phyloP scores from a whole-genome alignment of 2,329 filamentous ascomycete species.

The Fusarium hostae region DNA sequence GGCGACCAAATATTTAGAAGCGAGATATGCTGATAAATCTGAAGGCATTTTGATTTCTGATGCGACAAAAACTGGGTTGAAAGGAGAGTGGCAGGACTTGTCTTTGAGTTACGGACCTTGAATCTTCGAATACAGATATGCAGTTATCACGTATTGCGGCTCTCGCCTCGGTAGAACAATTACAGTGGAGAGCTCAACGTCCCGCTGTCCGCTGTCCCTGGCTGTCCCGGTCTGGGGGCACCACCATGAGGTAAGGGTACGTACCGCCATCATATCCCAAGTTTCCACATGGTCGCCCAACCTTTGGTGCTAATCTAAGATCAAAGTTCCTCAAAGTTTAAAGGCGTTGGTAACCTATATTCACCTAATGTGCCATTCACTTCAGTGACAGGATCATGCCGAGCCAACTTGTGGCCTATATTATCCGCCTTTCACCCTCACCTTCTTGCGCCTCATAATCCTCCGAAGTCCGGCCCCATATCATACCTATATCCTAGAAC shows the following conservation, averaged over 20 bases:
- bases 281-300: slow-evolving; percentile 44
- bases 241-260: slow-evolving; percentile 40
- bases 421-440: slow-evolving; percentile 36
- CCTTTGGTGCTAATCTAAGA: slow-evolving; percentile 27
- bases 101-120: slow-evolving; percentile 14
- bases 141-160: slow-evolving; percentile 36
- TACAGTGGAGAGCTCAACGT: slow-evolving; percentile 3
- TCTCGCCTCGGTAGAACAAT: slow-evolving; percentile 28
- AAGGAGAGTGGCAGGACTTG: neutral
- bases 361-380: slow-evolving; percentile 13
- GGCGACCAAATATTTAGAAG: slow-evolving; percentile 84
- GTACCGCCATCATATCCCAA: slow-evolving; percentile 38
- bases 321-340: slow-evolving; percentile 15
- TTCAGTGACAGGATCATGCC: slow-evolving; percentile 46
- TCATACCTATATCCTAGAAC: neutral
- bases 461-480: slow-evolving; percentile 19
- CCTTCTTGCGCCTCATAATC: slow-evolving; percentile 43
- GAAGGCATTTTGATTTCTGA: slow-evolving; percentile 57
- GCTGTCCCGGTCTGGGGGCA: neutral
- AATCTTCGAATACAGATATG: slow-evolving; percentile 33
- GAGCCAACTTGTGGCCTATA: slow-evolving; percentile 37
- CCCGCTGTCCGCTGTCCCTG: neutral
- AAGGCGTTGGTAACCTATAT: slow-evolving; percentile 12
- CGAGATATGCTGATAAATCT: slow-evolving; percentile 84
- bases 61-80: neutral